phyloP scores from a whole-genome alignment of 345 rosid species.

The Dovyalis caffra region DNA sequence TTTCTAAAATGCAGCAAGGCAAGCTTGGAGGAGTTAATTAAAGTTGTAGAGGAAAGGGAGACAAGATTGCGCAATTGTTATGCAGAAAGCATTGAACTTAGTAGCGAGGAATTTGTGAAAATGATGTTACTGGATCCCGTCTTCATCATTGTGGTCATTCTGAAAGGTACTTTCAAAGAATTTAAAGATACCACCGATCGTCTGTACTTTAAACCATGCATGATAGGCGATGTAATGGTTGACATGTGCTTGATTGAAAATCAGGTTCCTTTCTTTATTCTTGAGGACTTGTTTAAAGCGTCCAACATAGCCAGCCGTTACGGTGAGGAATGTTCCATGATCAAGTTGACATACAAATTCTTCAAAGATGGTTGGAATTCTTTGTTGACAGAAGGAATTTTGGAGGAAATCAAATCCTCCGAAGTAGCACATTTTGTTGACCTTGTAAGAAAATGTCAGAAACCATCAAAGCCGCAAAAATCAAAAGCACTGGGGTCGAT shows the following conservation, averaged over 20 bases:
- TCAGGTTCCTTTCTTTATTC: slow-evolving; percentile 31
- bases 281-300: slow-evolving; percentile 10
- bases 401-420: background rate
- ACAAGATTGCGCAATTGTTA: background rate
- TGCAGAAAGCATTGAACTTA: background rate
- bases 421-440: slow-evolving; percentile 14
- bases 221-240: background rate
- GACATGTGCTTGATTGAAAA: slow-evolving; percentile 27
- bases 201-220: background rate
- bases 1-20: background rate
- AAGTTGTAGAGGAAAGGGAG: background rate
- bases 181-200: background rate
- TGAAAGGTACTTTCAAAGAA: background rate
- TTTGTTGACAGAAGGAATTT: background rate
- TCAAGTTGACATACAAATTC: background rate
- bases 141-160: slow-evolving; percentile 4
- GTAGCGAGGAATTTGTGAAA: slow-evolving; percentile 2
- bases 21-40: background rate
- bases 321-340: background rate
- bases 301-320: background rate
- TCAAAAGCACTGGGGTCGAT: background rate
- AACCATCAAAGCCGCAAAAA: background rate
- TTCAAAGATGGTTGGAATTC: background rate
- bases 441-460: background rate
- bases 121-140: slow-evolving; percentile 8